A percentile compares a stretch with the other conserved stretches of the same genome.
phyloP scores from a whole-genome alignment of 352 stramenopile genomes.

The Poterioochromonas sp. region DNA sequence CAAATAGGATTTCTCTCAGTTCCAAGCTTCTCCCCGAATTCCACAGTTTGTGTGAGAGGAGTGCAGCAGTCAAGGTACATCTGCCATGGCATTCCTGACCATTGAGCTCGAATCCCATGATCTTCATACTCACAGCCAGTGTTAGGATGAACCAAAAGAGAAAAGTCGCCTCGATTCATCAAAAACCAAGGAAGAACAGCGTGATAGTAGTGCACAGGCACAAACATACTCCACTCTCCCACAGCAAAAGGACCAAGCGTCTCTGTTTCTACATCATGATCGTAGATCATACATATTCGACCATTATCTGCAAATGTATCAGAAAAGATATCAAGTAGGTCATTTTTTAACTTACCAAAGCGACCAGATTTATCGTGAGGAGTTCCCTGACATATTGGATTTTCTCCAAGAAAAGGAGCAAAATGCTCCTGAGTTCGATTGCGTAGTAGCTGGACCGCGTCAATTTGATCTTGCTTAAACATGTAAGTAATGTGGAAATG shows the following conservation, averaged over 20 bases:
- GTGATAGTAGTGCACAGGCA: conserved; percentile 11
- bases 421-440: neutral
- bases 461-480: neutral
- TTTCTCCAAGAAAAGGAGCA: neutral
- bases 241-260: conserved; percentile 26
- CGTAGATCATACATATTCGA: conserved; percentile 4
- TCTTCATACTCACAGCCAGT: conserved; percentile 26
- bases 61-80: conserved; percentile 3
- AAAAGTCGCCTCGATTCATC: neutral
- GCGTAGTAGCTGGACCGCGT: neutral
- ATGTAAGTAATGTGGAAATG: conserved; percentile 23
- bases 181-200: conserved; percentile 1
- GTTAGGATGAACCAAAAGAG: conserved; percentile 19
- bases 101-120: conserved; percentile 15
- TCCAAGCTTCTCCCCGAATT: neutral
- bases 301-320: conserved; percentile 9
- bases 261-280: neutral
- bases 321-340: neutral
- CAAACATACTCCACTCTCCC: conserved; percentile 28
- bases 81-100: neutral
- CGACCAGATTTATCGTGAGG: neutral
- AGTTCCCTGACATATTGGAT: conserved; percentile 16
- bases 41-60: conserved; percentile 7
- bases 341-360: neutral
- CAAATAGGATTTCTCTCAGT: neutral